Evolutionary conservation across 2,329 filamentous ascomycete species (phyloP).

Genomic region (Stromatinia cepivora): DNA sequence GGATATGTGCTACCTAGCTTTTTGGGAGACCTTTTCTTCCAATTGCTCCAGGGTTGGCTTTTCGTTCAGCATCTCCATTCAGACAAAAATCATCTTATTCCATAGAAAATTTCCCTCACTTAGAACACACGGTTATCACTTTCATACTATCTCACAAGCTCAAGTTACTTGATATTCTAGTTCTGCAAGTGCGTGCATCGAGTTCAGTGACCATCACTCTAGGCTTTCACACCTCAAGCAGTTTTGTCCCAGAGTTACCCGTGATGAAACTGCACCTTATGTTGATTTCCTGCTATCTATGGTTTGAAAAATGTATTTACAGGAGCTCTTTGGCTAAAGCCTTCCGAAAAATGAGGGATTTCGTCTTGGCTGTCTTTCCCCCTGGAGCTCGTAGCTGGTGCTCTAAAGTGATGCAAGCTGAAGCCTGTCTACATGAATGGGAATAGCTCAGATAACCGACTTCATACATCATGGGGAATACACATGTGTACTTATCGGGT

Average conservation of each 20-base stretch:
- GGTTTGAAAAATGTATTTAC: neutral
- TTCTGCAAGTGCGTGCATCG: neutral
- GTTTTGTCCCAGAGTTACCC: neutral
- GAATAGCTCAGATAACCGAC: neutral
- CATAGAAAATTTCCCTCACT: neutral
- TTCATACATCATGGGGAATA: neutral
- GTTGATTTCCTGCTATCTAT: neutral
- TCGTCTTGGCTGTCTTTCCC: neutral
- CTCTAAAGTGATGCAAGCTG: neutral
- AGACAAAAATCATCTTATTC: neutral
- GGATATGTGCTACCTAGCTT: neutral
- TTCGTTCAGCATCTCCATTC: neutral
- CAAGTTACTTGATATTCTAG: neutral
- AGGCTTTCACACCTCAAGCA: neutral
- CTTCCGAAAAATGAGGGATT: neutral
- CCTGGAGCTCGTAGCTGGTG: neutral
- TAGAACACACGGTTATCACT: too few relatives aligned
- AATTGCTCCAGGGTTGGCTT: neutral
- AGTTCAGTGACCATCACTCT: neutral
- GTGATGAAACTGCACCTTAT: neutral
- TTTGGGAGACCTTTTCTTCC: neutral
- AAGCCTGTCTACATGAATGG: neutral
- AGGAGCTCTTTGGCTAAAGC: neutral
- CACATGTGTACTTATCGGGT: neutral
- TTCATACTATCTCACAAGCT: neutral